These are phyloP conservation scores for Podospora comata DNA, from an alignment of 495 filamentous ascomycete genomes.

Conservation along the genomic window DNA sequence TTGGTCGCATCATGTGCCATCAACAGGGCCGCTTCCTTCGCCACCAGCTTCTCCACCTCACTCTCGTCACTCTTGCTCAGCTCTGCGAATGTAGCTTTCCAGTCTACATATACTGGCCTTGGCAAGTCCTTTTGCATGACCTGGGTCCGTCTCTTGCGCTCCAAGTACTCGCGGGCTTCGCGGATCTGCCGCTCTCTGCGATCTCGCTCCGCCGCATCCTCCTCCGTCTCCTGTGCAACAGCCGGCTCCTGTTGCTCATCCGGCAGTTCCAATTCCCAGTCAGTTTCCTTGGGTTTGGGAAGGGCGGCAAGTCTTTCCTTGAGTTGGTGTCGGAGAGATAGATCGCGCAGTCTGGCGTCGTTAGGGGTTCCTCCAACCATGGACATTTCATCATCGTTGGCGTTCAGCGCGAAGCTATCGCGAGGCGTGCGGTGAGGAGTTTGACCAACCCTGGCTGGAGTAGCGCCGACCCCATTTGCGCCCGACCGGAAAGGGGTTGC, in stretches of 20 bases:
- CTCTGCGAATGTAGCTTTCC: constrained; percentile 43
- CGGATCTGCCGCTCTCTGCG: constrained; percentile 62
- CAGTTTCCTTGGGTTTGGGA: constrained; percentile 85
- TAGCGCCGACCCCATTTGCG: constrained; percentile 66
- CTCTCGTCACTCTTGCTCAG: constrained; percentile 59
- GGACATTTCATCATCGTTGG: constrained; percentile 59
- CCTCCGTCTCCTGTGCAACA: constrained; percentile 56
- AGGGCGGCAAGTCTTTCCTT: constrained; percentile 72
- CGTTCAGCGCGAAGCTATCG: constrained; percentile 84
- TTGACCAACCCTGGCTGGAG: constrained; percentile 68
- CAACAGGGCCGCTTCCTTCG: constrained; percentile 70
- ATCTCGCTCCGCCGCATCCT: constrained; percentile 84
- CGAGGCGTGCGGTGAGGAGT: constrained; percentile 90
- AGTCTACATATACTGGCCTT: constrained; percentile 69
- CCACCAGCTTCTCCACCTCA: constrained; percentile 54
- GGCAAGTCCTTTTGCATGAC: constrained; percentile 83
- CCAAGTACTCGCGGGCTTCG: constrained; percentile 68
- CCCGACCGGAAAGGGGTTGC: constrained; percentile 81
- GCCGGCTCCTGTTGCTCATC: constrained; percentile 69
- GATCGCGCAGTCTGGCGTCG: constrained; percentile 72
- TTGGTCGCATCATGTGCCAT: constrained; percentile 77
- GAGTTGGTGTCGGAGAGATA: constrained; percentile 66
- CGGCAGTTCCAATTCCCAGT: constrained; percentile 89
- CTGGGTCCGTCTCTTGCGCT: constrained; percentile 81
- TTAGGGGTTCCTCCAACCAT: constrained; percentile 72